Percentiles rank a stretch among this genome's conserved stretches.
These are phyloP conservation scores for Saururus chinensis DNA, from an alignment of 164 flowering plant species.

Conservation along the genomic window DNA sequence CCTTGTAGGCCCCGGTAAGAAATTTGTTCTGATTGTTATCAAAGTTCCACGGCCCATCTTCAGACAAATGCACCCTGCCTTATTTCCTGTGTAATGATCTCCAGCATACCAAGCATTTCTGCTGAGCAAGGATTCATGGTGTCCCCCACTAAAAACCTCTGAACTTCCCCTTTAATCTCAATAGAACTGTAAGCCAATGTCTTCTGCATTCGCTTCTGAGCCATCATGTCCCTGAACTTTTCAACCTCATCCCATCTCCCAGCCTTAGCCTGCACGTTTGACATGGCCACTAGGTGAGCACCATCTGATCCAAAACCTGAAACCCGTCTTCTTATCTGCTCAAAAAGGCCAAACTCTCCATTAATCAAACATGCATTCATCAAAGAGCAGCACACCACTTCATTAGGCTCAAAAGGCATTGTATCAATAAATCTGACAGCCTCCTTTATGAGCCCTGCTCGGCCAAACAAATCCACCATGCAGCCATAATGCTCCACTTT, in stretches of 20 bases:
- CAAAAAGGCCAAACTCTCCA: not conserved
- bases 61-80: constrained; percentile 27
- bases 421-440: not conserved
- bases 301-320: not conserved
- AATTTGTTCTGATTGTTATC: too few relatives aligned
- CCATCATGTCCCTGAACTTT: too few relatives aligned
- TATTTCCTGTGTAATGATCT: not conserved
- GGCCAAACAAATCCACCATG: not conserved
- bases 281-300: not conserved
- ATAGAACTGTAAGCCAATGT: not conserved
- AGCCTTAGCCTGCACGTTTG: not conserved
- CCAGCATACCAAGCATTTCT: not conserved
- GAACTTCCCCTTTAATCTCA: not conserved
- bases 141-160: constrained; percentile 1
- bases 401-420: constrained; percentile 1
- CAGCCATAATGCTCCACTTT: constrained; percentile 1
- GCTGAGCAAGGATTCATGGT: not conserved
- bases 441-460: not conserved
- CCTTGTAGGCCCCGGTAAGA: too few relatives aligned
- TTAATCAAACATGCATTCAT: not conserved
- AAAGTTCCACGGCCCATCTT: too few relatives aligned
- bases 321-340: not conserved
- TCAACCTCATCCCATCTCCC: not conserved
- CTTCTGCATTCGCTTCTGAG: not conserved
- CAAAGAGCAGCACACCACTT: not conserved